Evolutionary conservation across 371 early-diverging fungal species (phyloP).

Genomic region (Coemansia sp.): DNA sequence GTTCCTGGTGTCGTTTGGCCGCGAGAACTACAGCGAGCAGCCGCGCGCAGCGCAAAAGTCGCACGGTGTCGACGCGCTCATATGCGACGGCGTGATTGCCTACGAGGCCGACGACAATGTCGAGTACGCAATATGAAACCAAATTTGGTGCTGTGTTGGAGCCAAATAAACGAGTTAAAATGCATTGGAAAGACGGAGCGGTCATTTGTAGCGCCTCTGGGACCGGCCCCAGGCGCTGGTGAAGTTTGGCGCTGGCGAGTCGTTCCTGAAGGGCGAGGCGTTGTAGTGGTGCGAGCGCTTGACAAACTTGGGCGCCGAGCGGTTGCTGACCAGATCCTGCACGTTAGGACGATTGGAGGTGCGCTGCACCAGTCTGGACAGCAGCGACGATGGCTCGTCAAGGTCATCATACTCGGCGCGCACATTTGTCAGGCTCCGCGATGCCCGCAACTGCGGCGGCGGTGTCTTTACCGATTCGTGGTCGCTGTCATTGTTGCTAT

Average conservation of each 20-base stretch:
- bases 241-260: constrained; percentile 3
- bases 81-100: constrained; percentile 45
- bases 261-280: constrained; percentile 2
- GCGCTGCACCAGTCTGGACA: constrained; percentile 21
- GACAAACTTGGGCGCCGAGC: constrained; percentile 40
- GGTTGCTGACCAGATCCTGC: constrained; percentile 44
- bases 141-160: neutral
- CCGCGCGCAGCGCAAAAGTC: constrained; percentile 71
- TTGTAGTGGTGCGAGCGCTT: constrained; percentile 37
- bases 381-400: constrained; percentile 15
- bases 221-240: constrained; percentile 8
- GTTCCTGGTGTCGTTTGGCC: constrained; percentile 83
- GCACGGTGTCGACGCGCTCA: constrained; percentile 84
- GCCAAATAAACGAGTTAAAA: too few relatives aligned
- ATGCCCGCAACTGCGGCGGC: constrained; percentile 3
- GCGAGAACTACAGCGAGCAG: constrained; percentile 61
- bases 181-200: neutral
- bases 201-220: constrained; percentile 10
- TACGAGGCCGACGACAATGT: constrained; percentile 32
- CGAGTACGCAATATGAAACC: constrained; percentile 27
- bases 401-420: neutral
- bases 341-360: constrained; percentile 23
- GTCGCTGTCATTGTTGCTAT: neutral
- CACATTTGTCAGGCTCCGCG: constrained; percentile 11
- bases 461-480: neutral